Percentiles rank a stretch among this genome's conserved stretches.
These are phyloP conservation scores for Allium cepa DNA, from an alignment of 106 monocot species.

Conservation along the genomic window DNA sequence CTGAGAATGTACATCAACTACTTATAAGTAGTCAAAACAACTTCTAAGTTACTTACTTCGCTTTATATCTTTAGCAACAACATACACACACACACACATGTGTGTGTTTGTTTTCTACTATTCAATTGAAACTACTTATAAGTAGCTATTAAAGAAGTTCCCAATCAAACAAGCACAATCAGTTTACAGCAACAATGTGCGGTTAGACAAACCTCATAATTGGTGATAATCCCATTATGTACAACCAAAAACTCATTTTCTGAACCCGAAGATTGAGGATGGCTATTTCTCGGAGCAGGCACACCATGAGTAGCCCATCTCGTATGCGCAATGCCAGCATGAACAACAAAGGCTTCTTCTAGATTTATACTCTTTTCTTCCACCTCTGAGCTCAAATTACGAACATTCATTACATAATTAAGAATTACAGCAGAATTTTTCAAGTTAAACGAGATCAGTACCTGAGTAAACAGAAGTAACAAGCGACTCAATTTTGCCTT, in stretches of 20 bases:
- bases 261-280: conserved; percentile 83
- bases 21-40: background rate
- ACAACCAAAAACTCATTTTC: conserved; percentile 88
- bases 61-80: no score
- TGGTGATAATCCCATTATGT: conserved; percentile 98
- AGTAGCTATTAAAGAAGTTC: no score
- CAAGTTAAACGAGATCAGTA: background rate
- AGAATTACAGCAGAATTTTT: background rate
- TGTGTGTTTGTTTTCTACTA: no score
- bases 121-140: no score
- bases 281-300: conserved; percentile 94
- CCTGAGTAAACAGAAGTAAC: conserved; percentile 85
- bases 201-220: conserved; percentile 71
- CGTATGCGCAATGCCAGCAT: conserved; percentile 98
- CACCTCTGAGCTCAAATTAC: conserved; percentile 37
- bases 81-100: no score
- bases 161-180: no score
- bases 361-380: conserved; percentile 62
- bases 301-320: conserved; percentile 99
- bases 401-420: background rate
- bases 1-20: no score
- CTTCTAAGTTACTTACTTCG: no score
- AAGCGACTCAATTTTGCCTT: conserved; percentile 96
- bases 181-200: background rate
- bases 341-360: conserved; percentile 56